These are phyloP conservation scores for Beauveria bassiana DNA, from an alignment of 2,329 filamentous ascomycete species.

Conservation along the genomic window DNA sequence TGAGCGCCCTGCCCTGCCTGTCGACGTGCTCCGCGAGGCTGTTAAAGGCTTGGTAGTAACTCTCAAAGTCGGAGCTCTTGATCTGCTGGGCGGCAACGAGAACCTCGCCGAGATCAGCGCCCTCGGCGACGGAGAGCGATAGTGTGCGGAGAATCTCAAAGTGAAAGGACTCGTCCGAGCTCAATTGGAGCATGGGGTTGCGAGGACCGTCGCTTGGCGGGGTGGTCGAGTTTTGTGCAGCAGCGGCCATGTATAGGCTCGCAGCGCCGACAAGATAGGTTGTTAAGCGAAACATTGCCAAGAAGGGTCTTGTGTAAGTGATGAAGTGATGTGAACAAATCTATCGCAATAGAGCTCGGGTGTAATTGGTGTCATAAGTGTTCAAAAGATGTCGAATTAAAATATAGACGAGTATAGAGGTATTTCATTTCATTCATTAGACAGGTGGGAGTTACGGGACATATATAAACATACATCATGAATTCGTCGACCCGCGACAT, in stretches of 20 bases:
- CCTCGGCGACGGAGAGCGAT: constrained; percentile 16
- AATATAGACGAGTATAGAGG: not conserved
- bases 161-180: constrained; percentile 17
- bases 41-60: constrained; percentile 18
- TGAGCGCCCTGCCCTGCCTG: constrained; percentile 15
- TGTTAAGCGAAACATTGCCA: constrained; percentile 1
- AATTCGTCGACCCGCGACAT: not conserved
- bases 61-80: constrained; percentile 17
- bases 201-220: not conserved
- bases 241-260: not conserved
- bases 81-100: constrained; percentile 23
- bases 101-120: constrained; percentile 25
- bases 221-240: constrained; percentile 1
- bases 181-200: constrained; percentile 17
- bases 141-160: constrained; percentile 20
- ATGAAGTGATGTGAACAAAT: not conserved
- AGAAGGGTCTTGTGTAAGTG: not conserved
- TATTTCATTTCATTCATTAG: too few relatives aligned
- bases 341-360: not conserved
- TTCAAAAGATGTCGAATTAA: too few relatives aligned
- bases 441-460: not conserved
- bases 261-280: not conserved
- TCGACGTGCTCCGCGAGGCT: constrained; percentile 17
- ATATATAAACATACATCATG: not conserved
- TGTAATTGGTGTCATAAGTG: too few relatives aligned